phyloP scores from a whole-genome alignment of 192 early-diverging fungal species.

The Dissophora globulifera region DNA sequence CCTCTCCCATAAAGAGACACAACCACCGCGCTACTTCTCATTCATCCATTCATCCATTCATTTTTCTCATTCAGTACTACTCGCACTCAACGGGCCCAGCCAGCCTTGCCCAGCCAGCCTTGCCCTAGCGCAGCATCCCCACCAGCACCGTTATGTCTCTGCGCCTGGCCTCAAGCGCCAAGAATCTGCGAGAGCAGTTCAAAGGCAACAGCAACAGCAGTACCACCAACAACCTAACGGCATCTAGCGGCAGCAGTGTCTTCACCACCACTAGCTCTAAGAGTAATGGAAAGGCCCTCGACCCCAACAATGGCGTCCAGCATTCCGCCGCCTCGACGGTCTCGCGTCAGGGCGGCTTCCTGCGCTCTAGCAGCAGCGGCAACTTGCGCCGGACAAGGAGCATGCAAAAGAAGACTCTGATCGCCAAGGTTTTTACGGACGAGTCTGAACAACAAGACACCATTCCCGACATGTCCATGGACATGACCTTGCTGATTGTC shows the following conservation, averaged over 20 bases:
- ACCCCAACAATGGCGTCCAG: slow-evolving; percentile 7
- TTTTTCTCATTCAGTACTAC: too few relatives aligned
- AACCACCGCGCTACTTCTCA: background rate
- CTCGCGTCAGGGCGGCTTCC: slow-evolving; percentile 15
- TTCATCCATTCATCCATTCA: too few relatives aligned
- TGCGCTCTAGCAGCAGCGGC: slow-evolving; percentile 30
- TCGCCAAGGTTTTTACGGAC: slow-evolving; percentile 25
- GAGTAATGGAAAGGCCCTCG: slow-evolving; percentile 13
- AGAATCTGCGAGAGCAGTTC: slow-evolving; percentile 50
- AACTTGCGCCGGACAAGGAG: slow-evolving; percentile 28
- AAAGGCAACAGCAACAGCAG: slow-evolving; percentile 21
- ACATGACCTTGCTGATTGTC: slow-evolving; percentile 44
- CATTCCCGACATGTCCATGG: slow-evolving; percentile 34
- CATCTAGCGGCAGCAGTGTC: slow-evolving; percentile 39
- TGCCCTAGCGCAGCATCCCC: too few relatives aligned
- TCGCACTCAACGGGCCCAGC: too few relatives aligned
- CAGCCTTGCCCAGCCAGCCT: too few relatives aligned
- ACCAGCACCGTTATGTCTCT: slow-evolving; percentile 21
- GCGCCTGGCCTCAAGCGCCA: slow-evolving; percentile 46
- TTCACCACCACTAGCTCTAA: slow-evolving; percentile 13
- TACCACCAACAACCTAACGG: slow-evolving; percentile 9
- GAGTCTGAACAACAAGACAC: slow-evolving; percentile 10
- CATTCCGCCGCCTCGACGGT: slow-evolving; percentile 9
- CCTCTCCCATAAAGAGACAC: background rate
- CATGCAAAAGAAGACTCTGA: slow-evolving; percentile 27